Base-by-base conservation (phyloP, 495 filamentous ascomycete species). In the Parathielavia appendiculata region DNA sequence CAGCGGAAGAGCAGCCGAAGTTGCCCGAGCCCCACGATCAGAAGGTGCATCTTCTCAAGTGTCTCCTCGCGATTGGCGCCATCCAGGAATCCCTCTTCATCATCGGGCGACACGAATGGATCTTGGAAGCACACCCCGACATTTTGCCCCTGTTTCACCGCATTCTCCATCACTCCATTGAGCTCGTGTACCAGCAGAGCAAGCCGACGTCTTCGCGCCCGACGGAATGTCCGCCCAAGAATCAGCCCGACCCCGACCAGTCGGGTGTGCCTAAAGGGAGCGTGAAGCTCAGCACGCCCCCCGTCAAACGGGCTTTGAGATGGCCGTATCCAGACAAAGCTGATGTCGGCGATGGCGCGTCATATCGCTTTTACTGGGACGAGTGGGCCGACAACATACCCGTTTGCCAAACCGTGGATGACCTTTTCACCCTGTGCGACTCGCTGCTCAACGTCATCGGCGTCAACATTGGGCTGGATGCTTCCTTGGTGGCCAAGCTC, bases 311-410 rank as follows among this genome's bases (percentile, higher is more conserved):
- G 63, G 77, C 81, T 6, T 68, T 92, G 51, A 81, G 84, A 54
- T 95, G 90, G 90, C 86, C 90, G 19, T 83, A 86, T 62, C 76
- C 90, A 14, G 91, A 96, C 57, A 83, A 82, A 60, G 79, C 79
- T 50, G 90, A 91, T 59, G 81, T 77, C 7, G 82, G 80, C 40
- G 88, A 91, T 65, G 86, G 85, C 8, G 81, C 78, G 5, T 82
- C 85, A 48, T 96, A 95, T 66, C 81, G 87, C 26, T 97, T 95
- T 69, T 99, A 97, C 72, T 96, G 91, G 85, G 92, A 97, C 57
- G 92, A 97, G 54, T 99, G 95, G 95, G 79, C 87, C 11, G 92
- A 97, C 60, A 92, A 91, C 60, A 78, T 97, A 32, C 95, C 95
- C 2, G 73, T 95, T 11, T 97, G 93, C 66, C 91, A 95, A 67